phyloP scores from a whole-genome alignment of 257 asterid genomes.

The Primulina huaijiensis region DNA sequence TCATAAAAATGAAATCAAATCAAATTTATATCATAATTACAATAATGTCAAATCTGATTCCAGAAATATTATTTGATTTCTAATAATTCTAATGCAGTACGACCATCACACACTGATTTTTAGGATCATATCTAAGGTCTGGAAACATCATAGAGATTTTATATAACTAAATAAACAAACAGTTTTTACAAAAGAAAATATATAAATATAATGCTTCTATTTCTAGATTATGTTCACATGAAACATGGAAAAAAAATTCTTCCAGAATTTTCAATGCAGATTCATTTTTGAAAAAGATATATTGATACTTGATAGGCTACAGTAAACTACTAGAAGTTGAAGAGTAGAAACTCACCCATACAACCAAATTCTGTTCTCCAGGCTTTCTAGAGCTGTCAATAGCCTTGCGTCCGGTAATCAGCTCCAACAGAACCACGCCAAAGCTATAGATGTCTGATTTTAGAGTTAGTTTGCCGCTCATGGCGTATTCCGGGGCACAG shows the following conservation, averaged over 20 bases:
- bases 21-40: not conserved
- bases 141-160: not conserved
- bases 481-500: constrained; percentile 79
- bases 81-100: not conserved
- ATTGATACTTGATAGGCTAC: not conserved
- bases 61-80: not conserved
- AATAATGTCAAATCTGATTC: not conserved
- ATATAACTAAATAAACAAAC: too few relatives aligned
- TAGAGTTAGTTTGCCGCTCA: constrained; percentile 68
- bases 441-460: constrained; percentile 75
- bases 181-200: too few relatives aligned
- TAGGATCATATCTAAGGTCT: not conserved
- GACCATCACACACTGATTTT: not conserved
- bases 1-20: not conserved
- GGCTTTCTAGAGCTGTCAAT: constrained; percentile 41
- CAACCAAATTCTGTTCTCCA: constrained; percentile 67
- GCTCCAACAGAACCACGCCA: constrained; percentile 73
- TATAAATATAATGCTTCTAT: too few relatives aligned
- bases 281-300: not conserved
- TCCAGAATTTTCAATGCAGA: not conserved
- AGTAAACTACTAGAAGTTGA: not conserved
- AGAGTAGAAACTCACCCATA: constrained; percentile 50
- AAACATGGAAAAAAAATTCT: too few relatives aligned
- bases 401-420: constrained; percentile 65
- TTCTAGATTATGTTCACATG: too few relatives aligned